These are phyloP conservation scores for Plectranthus barbatus DNA, from an alignment of 257 asterid genomes.

Conservation along the genomic window DNA sequence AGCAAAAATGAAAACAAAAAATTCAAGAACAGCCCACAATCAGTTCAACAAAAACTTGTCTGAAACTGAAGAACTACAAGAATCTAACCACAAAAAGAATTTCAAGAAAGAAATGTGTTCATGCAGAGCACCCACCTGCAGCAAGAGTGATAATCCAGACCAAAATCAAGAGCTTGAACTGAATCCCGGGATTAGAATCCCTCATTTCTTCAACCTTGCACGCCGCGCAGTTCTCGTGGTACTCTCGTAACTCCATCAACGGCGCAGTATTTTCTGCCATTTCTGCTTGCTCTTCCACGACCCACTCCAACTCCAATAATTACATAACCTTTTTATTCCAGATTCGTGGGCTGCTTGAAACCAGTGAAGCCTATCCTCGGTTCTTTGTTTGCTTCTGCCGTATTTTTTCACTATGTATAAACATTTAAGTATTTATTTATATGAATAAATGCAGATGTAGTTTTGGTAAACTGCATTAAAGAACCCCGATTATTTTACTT, in stretches of 20 bases:
- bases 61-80: background rate
- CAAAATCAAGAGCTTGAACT: slow-evolving; percentile 32
- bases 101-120: background rate
- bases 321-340: background rate
- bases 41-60: no score
- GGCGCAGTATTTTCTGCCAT: slow-evolving; percentile 26
- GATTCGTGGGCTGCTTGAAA: background rate
- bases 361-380: background rate
- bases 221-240: slow-evolving; percentile 43
- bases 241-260: slow-evolving; percentile 14
- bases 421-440: no score
- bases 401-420: no score
- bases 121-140: slow-evolving; percentile 26
- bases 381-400: background rate
- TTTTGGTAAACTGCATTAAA: no score
- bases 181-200: slow-evolving; percentile 26
- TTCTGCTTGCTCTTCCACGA: background rate
- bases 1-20: background rate
- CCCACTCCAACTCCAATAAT: background rate
- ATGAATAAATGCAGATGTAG: no score
- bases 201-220: slow-evolving; percentile 37
- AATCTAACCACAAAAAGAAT: background rate
- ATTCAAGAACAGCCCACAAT: background rate
- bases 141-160: slow-evolving; percentile 45
- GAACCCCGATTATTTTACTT: no score